phyloP scores from a whole-genome alignment of 371 early-diverging fungal species.

The Umbelopsis sp. region DNA sequence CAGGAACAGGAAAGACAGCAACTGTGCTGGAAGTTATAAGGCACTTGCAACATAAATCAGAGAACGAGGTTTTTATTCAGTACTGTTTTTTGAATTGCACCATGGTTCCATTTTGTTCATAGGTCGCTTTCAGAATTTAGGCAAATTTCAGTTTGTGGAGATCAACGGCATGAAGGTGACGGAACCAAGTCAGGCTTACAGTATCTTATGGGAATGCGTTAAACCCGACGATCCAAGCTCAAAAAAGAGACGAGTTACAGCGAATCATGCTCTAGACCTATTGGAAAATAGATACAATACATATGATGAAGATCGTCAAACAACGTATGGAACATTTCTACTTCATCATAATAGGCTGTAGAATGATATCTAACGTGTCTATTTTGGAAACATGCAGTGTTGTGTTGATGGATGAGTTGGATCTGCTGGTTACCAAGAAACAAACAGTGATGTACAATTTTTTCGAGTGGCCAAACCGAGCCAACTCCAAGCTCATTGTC shows the following conservation, averaged over 20 bases:
- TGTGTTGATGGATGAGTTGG: slow-evolving; percentile 97
- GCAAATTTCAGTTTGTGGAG: slow-evolving; percentile 85
- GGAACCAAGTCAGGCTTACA: slow-evolving; percentile 89
- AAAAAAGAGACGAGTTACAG: slow-evolving; percentile 60
- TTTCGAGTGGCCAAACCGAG: slow-evolving; percentile 95
- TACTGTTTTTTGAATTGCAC: neutral
- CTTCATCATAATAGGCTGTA: neutral
- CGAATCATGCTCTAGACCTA: slow-evolving; percentile 77
- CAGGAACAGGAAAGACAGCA: slow-evolving; percentile 98
- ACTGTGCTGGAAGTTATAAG: slow-evolving; percentile 89
- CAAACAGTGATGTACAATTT: slow-evolving; percentile 98
- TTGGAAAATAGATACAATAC: slow-evolving; percentile 70
- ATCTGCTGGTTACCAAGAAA: slow-evolving; percentile 90
- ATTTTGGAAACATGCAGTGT: slow-evolving; percentile 53
- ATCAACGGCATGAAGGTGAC: slow-evolving; percentile 97
- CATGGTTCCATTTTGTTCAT: neutral
- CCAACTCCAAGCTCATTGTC: slow-evolving; percentile 84
- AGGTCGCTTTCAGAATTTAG: slow-evolving; percentile 48
- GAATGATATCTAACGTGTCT: no score
- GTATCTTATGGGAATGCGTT: slow-evolving; percentile 81
- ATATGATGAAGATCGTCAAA: slow-evolving; percentile 35
- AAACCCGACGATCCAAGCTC: slow-evolving; percentile 24
- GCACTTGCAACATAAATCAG: slow-evolving; percentile 71
- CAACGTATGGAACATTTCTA: slow-evolving; percentile 35
- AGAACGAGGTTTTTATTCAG: slow-evolving; percentile 53